Evolutionary conservation across 495 filamentous ascomycete species (phyloP).

Genomic region (Penicillium herquei): DNA sequence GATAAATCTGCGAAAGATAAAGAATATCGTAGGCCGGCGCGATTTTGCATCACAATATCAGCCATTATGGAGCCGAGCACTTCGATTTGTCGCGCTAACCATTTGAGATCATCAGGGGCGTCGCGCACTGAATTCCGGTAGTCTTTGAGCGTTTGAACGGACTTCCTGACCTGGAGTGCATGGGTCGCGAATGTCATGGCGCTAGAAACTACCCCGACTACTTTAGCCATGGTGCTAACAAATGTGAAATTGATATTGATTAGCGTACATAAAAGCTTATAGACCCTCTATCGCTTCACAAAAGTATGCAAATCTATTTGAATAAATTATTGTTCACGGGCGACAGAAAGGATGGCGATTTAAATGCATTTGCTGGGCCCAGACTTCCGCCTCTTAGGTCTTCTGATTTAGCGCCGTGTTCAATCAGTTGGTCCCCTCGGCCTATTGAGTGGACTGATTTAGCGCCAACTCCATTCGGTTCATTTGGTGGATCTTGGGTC

Average conservation of each 20-base stretch:
- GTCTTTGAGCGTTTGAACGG: constrained; percentile 4
- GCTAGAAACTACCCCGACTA: constrained; percentile 9
- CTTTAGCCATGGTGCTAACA: constrained; percentile 4
- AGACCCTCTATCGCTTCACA: not conserved
- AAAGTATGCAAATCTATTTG: not conserved
- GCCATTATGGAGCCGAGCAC: constrained; percentile 5
- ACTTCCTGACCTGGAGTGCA: constrained; percentile 5
- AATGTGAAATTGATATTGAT: not conserved
- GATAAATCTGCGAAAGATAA: too few species aligned
- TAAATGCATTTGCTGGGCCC: not conserved
- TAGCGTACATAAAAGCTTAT: not conserved
- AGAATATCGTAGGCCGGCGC: too few species aligned
- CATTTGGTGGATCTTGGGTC: too few species aligned
- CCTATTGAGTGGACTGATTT: too few species aligned
- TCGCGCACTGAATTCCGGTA: constrained; percentile 5
- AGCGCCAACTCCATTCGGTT: too few species aligned
- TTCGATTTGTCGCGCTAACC: not conserved
- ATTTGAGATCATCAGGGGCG: constrained; percentile 4
- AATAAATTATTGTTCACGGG: not conserved
- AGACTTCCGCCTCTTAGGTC: too few species aligned
- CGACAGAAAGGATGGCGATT: not conserved
- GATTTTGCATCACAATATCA: too few species aligned
- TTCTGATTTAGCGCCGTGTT: too few species aligned
- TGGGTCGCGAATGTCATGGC: constrained; percentile 10
- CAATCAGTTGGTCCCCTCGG: too few species aligned